A percentile compares a stretch with the other conserved stretches of the same genome.
Evolutionary conservation across 1,284 basidiomycete genomes (phyloP).

Genomic region (Malassezia japonica): DNA sequence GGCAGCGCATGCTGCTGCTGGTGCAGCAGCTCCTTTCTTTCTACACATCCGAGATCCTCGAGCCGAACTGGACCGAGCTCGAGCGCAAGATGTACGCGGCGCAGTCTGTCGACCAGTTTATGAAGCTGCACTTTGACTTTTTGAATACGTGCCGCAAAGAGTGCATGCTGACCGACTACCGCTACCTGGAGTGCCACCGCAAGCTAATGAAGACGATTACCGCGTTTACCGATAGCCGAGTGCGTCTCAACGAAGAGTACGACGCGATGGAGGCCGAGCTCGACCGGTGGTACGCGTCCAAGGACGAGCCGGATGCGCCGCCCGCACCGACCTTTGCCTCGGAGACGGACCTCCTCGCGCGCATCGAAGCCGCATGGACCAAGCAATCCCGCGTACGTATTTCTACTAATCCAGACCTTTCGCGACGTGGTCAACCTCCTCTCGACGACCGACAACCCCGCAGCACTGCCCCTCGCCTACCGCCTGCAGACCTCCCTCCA

Average conservation of each 20-base stretch:
- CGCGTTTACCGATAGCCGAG: conserved; percentile 34
- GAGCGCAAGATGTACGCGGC: conserved; percentile 33
- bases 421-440: conserved; percentile 42
- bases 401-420: conserved; percentile 23
- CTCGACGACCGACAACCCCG: conserved; percentile 46
- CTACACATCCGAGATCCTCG: conserved; percentile 40
- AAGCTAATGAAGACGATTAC: conserved; percentile 32
- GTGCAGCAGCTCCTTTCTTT: conserved; percentile 45
- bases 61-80: conserved; percentile 42
- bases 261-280: conserved; percentile 24
- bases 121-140: conserved; percentile 46
- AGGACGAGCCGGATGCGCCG: conserved; percentile 14
- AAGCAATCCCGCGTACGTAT: conserved; percentile 23
- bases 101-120: conserved; percentile 44
- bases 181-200: conserved; percentile 32
- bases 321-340: conserved; percentile 12
- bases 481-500: conserved; percentile 33
- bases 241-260: conserved; percentile 30
- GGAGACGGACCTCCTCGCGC: conserved; percentile 19
- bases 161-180: conserved; percentile 44
- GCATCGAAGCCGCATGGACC: conserved; percentile 36
- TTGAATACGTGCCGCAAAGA: conserved; percentile 42
- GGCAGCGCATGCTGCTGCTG: conserved; percentile 43
- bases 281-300: conserved; percentile 23
- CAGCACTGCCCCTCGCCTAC: conserved; percentile 40